These are phyloP conservation scores for Noccaea caerulescens DNA, from an alignment of 345 rosid genomes.

Conservation along the genomic window DNA sequence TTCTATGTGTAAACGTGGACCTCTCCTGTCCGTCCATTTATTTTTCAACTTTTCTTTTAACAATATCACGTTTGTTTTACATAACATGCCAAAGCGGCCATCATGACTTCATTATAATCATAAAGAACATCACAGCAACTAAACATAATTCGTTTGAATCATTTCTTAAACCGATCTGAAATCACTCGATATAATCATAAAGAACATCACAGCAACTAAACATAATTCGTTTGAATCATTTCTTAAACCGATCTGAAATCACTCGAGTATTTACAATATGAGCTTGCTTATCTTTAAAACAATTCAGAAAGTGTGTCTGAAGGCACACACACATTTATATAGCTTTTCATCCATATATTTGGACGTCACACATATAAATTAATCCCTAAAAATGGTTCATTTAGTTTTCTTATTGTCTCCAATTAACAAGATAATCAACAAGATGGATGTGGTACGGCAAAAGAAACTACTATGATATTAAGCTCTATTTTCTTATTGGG, in stretches of 20 bases:
- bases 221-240: slow-evolving; percentile 15
- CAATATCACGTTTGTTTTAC: background rate
- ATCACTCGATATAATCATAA: slow-evolving; percentile 19
- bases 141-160: slow-evolving; percentile 18
- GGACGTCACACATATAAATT: background rate
- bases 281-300: slow-evolving; percentile 29
- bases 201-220: slow-evolving; percentile 19
- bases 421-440: too few species aligned
- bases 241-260: background rate
- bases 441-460: too few species aligned
- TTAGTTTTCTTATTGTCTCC: too few species aligned
- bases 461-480: too few species aligned
- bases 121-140: slow-evolving; percentile 13
- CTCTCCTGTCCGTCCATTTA: slow-evolving; percentile 51
- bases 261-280: slow-evolving; percentile 9
- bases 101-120: slow-evolving; percentile 26
- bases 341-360: background rate
- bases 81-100: slow-evolving; percentile 24
- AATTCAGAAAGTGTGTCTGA: slow-evolving; percentile 12
- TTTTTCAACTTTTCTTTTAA: background rate
- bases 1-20: slow-evolving; percentile 62
- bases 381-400: too few species aligned
- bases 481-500: too few species aligned
- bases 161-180: slow-evolving; percentile 1
- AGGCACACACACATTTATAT: slow-evolving; percentile 1